Evolutionary conservation across 2,329 filamentous ascomycete species (phyloP), one percentile per base, ranked within the genome.

Genomic region (Scortechinia acanthostroma): DNA sequence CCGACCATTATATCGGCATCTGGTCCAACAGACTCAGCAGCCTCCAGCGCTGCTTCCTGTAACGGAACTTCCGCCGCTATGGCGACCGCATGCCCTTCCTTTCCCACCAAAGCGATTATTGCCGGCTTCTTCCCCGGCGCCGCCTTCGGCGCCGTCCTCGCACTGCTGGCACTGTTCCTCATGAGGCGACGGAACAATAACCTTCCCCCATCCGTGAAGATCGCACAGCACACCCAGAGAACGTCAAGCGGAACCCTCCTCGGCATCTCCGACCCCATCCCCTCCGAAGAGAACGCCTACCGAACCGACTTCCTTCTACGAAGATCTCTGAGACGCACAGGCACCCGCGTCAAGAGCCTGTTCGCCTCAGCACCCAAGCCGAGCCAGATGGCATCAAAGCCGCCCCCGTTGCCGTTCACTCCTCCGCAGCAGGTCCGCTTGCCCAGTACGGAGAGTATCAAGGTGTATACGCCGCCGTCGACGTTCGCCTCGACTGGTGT

Each of bases 101-200:
- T 67, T 48, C 65, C 69, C 16, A 58, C 52, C 19, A 57, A 53
- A 28, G 68, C 67, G 21, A 52, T 71, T 21, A 47, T 62, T 22
- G 66, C 63, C 5, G 69, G 69, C 16, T 68, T 72, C 53, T 69
- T 71, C 51, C 64, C 68, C 2, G 69, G 69, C 4, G 53, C 66
- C 15, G 44, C 68, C n/a, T 56, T 63, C 21, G 69, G 69, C 4
- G 59, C 62, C 14, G 35, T 19, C 35, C 35, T 40, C 6, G 35
- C 35, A 13, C 17, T 40, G 13, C 35, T 40, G 20, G 20, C 20
- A 13, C 10, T 19, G 17, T 13, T 6, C 10, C 20, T 13, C 17
- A 13, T 40, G 6, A 13, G 35, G 6, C 6, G 17, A 10, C 35
- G 35, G 6, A 10, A 6, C 6, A 10, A 40, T 13, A 40, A 40